These are phyloP conservation scores for Aspergillus neoniger DNA, from an alignment of 2,329 filamentous ascomycete genomes.

Conservation along the genomic window DNA sequence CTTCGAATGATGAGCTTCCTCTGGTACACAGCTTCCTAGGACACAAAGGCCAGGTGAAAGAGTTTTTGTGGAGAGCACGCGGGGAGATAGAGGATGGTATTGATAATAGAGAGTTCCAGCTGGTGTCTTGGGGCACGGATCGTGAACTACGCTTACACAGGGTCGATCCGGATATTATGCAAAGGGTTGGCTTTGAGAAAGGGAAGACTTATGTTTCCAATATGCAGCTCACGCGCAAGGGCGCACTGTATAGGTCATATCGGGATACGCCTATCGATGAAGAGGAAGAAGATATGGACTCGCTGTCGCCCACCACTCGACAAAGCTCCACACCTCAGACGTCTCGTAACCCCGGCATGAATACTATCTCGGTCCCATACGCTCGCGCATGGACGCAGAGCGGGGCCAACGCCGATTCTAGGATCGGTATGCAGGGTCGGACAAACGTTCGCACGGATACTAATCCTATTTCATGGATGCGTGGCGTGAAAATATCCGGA, in stretches of 20 bases:
- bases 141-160: constrained; percentile 78
- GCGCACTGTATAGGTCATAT: constrained; percentile 83
- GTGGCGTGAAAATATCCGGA: constrained; percentile 61
- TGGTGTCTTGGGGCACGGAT: constrained; percentile 91
- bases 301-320: constrained; percentile 31
- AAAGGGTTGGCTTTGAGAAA: constrained; percentile 71
- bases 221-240: constrained; percentile 75
- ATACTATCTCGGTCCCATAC: constrained; percentile 55
- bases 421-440: constrained; percentile 51
- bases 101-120: constrained; percentile 85
- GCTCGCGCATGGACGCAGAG: constrained; percentile 50
- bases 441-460: constrained; percentile 52
- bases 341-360: constrained; percentile 46
- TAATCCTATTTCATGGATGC: constrained; percentile 66
- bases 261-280: constrained; percentile 66
- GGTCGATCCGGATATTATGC: constrained; percentile 64
- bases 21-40: constrained; percentile 56
- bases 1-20: constrained; percentile 38
- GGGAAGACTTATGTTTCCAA: constrained; percentile 65
- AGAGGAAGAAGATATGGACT: constrained; percentile 56
- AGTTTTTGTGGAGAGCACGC: constrained; percentile 85
- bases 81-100: constrained; percentile 68
- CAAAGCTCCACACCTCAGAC: constrained; percentile 20
- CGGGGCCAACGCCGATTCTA: constrained; percentile 52
- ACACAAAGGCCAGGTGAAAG: constrained; percentile 71